A percentile compares a stretch with the other conserved stretches of the same genome.
Conservation (phyloP, 2,329 filamentous ascomycete genomes). For the Penicillium olsonii region DNA sequence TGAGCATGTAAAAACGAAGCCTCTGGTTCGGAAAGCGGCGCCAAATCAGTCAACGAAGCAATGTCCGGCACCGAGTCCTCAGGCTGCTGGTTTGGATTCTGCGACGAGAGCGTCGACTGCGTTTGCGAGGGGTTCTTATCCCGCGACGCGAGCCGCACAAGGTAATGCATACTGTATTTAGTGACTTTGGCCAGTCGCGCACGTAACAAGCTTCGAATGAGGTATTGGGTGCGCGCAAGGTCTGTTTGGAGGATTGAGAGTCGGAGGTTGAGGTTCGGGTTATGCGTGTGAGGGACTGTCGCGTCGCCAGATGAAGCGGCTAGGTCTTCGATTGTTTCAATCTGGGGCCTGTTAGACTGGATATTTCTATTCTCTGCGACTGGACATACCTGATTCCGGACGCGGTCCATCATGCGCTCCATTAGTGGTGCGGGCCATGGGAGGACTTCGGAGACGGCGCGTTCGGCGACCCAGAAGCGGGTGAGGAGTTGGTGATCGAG, state of each 20-base stretch:
- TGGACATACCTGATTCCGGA: slow-evolving; percentile 59
- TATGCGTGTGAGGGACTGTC: slow-evolving; percentile 67
- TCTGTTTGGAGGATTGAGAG: slow-evolving; percentile 97
- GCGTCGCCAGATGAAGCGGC: slow-evolving; percentile 47
- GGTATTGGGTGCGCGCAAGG: slow-evolving; percentile 88
- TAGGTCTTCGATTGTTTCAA: slow-evolving; percentile 67
- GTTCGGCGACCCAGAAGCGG: slow-evolving; percentile 89
- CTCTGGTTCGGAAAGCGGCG: slow-evolving; percentile 74
- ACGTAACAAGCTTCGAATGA: slow-evolving; percentile 79
- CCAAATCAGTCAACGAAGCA: slow-evolving; percentile 43
- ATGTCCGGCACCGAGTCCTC: slow-evolving; percentile 38
- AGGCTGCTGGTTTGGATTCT: slow-evolving; percentile 21
- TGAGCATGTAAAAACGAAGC: slow-evolving; percentile 80
- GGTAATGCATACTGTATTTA: slow-evolving; percentile 53
- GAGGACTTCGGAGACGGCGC: slow-evolving; percentile 85
- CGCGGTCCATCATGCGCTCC: slow-evolving; percentile 74
- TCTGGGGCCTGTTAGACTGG: slow-evolving; percentile 37
- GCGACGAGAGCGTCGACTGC: slow-evolving; percentile 17
- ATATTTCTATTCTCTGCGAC: neutral
- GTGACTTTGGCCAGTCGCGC: slow-evolving; percentile 77
- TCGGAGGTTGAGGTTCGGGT: slow-evolving; percentile 86
- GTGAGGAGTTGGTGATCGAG: slow-evolving; percentile 85
- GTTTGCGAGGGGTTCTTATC: slow-evolving; percentile 19
- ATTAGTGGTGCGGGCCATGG: slow-evolving; percentile 76
- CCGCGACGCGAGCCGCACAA: slow-evolving; percentile 29